phyloP scores from a whole-genome alignment of 306 rosid species.

The Benincasa hispida region DNA sequence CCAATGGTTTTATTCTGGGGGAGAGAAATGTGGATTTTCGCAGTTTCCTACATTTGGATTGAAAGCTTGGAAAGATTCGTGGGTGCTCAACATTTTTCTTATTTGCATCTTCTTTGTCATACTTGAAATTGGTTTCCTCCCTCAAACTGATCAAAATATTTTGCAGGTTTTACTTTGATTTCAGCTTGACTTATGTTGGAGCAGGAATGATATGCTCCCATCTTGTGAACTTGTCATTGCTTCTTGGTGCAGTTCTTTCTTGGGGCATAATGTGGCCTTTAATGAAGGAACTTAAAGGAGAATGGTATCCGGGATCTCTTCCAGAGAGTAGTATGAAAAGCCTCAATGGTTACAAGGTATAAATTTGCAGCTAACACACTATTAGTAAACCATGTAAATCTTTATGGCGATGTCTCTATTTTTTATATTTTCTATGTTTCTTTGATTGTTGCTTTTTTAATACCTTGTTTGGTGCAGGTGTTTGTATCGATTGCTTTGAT shows the following conservation, averaged over 20 bases:
- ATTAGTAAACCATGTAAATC: too few species aligned
- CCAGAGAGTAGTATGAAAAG: conserved; percentile 90
- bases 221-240: conserved; percentile 84
- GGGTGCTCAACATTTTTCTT: conserved; percentile 17
- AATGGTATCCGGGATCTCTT: conserved; percentile 72
- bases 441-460: too few species aligned
- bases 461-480: conserved; percentile 42
- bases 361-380: not conserved
- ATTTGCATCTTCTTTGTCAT: not conserved
- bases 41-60: conserved; percentile 96
- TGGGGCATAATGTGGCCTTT: conserved; percentile 99
- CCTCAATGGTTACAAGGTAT: conserved; percentile 88
- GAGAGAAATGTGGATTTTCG: conserved; percentile 67
- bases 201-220: conserved; percentile 99
- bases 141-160: conserved; percentile 15
- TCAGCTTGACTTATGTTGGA: conserved; percentile 92
- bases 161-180: conserved; percentile 91
- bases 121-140: not conserved
- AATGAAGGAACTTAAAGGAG: conserved; percentile 68
- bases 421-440: too few species aligned
- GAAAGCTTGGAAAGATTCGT: conserved; percentile 79
- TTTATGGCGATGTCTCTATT: too few species aligned
- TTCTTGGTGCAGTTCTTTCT: conserved; percentile 83
- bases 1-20: conserved; percentile 88
- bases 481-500: conserved; percentile 80